These are phyloP conservation scores for Poa annua DNA, from an alignment of 176 grass and related monocot genomes.

Conservation along the genomic window DNA sequence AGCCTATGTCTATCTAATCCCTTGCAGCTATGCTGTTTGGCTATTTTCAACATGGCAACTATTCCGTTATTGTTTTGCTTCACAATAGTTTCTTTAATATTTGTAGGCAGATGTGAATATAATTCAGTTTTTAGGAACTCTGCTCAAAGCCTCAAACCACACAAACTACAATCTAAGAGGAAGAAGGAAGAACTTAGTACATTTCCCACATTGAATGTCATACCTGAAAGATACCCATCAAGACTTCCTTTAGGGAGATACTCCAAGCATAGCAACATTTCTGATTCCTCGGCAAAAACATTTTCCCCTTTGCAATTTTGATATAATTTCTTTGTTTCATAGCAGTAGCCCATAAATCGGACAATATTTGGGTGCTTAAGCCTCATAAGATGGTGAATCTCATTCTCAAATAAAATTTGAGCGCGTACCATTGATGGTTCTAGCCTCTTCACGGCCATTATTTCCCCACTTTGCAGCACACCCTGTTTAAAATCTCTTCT, in stretches of 20 bases:
- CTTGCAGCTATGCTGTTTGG: not conserved
- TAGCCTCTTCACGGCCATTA: not conserved
- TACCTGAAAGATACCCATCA: conserved; percentile 38
- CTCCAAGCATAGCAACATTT: conserved; percentile 37
- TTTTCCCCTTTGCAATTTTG: not conserved
- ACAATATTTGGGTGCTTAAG: conserved; percentile 1
- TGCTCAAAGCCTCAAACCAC: not conserved
- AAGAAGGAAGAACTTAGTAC: not conserved
- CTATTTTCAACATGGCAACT: not conserved
- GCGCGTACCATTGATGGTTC: not conserved
- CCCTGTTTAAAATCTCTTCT: not conserved
- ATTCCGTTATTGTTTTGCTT: too few species aligned
- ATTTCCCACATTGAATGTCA: not conserved
- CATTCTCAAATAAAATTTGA: conserved; percentile 29
- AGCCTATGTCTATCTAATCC: conserved; percentile 8
- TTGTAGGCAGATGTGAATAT: not conserved
- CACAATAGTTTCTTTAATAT: not conserved
- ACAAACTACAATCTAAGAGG: not conserved
- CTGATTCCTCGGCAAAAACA: not conserved
- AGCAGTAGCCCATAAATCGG: conserved; percentile 14
- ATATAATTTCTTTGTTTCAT: not conserved
- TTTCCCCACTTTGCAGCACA: not conserved
- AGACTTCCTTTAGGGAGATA: conserved; percentile 39
- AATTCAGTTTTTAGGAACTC: not conserved
- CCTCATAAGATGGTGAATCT: conserved; percentile 16